Base-by-base conservation (phyloP, 2,329 filamentous ascomycete species). In the Colletotrichum sp. region DNA sequence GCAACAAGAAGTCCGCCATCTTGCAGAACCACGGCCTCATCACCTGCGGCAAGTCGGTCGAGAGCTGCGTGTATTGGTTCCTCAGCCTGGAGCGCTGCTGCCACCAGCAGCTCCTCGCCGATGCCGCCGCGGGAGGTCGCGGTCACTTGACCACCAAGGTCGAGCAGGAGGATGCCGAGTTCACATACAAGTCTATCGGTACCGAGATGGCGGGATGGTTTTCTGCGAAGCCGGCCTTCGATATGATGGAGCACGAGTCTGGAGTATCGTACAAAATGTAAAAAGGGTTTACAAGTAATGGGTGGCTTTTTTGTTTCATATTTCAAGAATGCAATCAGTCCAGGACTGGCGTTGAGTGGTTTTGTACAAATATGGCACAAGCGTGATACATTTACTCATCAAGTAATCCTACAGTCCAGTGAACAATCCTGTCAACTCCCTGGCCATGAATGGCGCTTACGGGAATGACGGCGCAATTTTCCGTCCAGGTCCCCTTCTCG, bases 401-500 rank as follows among this genome's bases (percentile, higher is more conserved):
- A 72, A 96, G 84, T 72, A 96, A 82, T 18, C 92, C 91, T 66
- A 96, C 90, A 3, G 93, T 94, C 87, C 94, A 92, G 79, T 95
- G 92, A 24, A 95, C 90, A 72, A 97, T 92, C 60, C 90, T 88
- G 69, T 95, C 92, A 10, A 98, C 93, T 4, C 96, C 96, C 83
- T 98, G 93, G 7, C 94, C 95, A 74, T 93, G 91, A 77, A 98
- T 98, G 64, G 96, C 97, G 83, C 96, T 98, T 64, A 99, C 93
- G 0, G 97, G 97, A 75, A 99, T 92, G 24, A 92, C 94, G 26
- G 90, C 88, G 36, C 95, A 90, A 87, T 93, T 85, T 84, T 89
- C 84, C 82, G 86, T 85, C 93, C 93, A 91, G 10, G 88, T 88
- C 4, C 85, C 85, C 70, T 21, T 48, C 4, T 89, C 86, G 32